Evolutionary conservation across 129 eudicot genomes (phyloP).

Genomic region (Chrysanthemum lavandulifolium): DNA sequence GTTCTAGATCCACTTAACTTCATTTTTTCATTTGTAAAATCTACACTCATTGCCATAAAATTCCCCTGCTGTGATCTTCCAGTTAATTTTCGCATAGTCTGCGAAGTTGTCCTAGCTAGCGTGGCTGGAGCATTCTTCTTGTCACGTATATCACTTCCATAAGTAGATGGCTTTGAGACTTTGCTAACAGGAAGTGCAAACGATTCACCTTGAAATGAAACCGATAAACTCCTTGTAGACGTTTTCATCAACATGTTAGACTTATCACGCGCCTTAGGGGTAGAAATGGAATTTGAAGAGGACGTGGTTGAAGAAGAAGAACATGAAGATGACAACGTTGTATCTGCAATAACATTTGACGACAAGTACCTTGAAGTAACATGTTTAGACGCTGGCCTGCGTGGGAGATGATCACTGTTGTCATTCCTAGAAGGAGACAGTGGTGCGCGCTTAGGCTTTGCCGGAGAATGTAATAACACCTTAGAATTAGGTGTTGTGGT

Average conservation of each 20-base stretch:
- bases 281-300: slow-evolving; percentile 39
- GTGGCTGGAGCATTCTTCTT: slow-evolving; percentile 33
- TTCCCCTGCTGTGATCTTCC: slow-evolving; percentile 34
- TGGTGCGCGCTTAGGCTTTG: slow-evolving; percentile 54
- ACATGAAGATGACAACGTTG: slow-evolving; percentile 31
- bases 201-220: slow-evolving; percentile 87
- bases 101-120: slow-evolving; percentile 27
- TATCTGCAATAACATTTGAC: slow-evolving; percentile 15
- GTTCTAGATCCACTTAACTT: slow-evolving; percentile 42
- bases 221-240: slow-evolving; percentile 67
- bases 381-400: slow-evolving; percentile 48
- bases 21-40: slow-evolving; percentile 41
- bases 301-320: slow-evolving; percentile 33
- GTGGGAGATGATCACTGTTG: slow-evolving; percentile 34
- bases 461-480: slow-evolving; percentile 23
- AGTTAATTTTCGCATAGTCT: too few relatives aligned
- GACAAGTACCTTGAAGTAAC: slow-evolving; percentile 67
- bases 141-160: slow-evolving; percentile 45
- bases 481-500: slow-evolving; percentile 39
- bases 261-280: slow-evolving; percentile 33
- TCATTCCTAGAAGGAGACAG: slow-evolving; percentile 47
- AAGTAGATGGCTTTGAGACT: slow-evolving; percentile 20
- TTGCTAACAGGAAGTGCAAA: slow-evolving; percentile 46
- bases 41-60: slow-evolving; percentile 59
- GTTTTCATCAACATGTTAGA: slow-evolving; percentile 43